phyloP scores from a whole-genome alignment of 2,329 filamentous ascomycete genomes.

The Pestalotiopsis sp. region DNA sequence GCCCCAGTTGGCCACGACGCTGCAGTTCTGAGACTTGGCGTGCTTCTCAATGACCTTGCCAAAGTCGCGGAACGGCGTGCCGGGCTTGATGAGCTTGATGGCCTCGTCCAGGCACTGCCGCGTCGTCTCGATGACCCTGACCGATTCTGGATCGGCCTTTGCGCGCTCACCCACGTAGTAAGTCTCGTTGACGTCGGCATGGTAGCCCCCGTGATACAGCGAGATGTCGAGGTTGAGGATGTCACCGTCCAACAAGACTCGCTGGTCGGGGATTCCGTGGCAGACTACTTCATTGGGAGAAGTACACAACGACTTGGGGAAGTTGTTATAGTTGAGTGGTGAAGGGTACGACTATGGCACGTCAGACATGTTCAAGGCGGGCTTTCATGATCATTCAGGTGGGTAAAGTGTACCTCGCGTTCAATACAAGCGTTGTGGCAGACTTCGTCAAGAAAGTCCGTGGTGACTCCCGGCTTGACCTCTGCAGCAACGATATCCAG shows the following conservation, averaged over 20 bases:
- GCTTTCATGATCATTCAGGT: neutral
- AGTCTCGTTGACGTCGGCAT: constrained; percentile 94
- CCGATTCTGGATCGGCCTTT: constrained; percentile 76
- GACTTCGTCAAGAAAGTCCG: constrained; percentile 91
- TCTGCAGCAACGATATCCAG: constrained; percentile 88
- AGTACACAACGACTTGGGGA: constrained; percentile 96
- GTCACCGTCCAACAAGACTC: constrained; percentile 83
- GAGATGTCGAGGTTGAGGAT: constrained; percentile 96
- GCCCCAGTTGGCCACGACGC: constrained; percentile 90
- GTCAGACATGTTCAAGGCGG: constrained; percentile 6
- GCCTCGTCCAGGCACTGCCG: constrained; percentile 85
- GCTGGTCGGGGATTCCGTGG: constrained; percentile 92
- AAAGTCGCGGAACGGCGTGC: constrained; percentile 85
- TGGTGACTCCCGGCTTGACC: constrained; percentile 88
- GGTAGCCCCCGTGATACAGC: constrained; percentile 88
- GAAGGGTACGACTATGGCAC: constrained; percentile 81
- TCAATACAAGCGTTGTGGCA: constrained; percentile 95
- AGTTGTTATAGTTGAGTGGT: constrained; percentile 88
- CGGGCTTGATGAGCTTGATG: constrained; percentile 87
- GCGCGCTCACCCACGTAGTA: constrained; percentile 93
- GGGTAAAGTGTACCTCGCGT: constrained; percentile 69
- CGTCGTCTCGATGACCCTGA: constrained; percentile 88
- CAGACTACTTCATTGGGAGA: constrained; percentile 96
- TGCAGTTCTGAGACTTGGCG: constrained; percentile 80
- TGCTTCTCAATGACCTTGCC: constrained; percentile 92